Evolutionary conservation across 2,329 filamentous ascomycete genomes (phyloP), one percentile per base, ranked within the genome.

Genomic region (Xylaria multiplex): DNA sequence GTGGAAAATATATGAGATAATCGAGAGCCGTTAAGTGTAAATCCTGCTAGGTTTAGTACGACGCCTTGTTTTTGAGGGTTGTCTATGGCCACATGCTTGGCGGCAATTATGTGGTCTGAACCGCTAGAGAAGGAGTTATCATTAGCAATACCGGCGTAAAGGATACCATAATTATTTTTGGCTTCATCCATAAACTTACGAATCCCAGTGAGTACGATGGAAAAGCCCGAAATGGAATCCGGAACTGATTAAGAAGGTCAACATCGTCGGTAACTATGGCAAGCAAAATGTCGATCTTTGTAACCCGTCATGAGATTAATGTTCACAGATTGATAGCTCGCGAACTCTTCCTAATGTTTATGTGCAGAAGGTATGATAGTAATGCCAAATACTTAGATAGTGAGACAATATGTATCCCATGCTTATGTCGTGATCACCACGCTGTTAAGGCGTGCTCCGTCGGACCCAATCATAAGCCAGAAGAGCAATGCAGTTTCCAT

Each of bases 391-490:
- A 54, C 11, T 13, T 30, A n/a, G 13, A 6, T 19, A 27, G 52
- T 22, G 30, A 56, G 52, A 16, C 6, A 42, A 14, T 59, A 30
- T 45, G 27, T 40, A 45, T 60, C 19, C 27, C 45, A 58, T 57
- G 46, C 22, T 27, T 45, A 68, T 68, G 66, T 68, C 66, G 66
- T 68, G 59, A 63, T 68, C n/a, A 40, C 37, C 2, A 40, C 63
- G 63, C 14, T 63, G 50, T 62, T 22, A 68, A 68, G 66, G 66
- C 66, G 66, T 68, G 66, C 63, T 66, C 55, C 19, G 30, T 14
- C 2, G 5, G 46, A 48, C 48, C 66, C 66, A 68, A 68, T 68
- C 66, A 68, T 4, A 61, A 49, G 16, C 59, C 45, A 19, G 45
- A 30, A 59, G 8, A 19, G 32, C 27, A 49, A 24, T 6, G 8